phyloP scores from a whole-genome alignment of 2,329 filamentous ascomycete species.

The Colletotrichum cuscutae region DNA sequence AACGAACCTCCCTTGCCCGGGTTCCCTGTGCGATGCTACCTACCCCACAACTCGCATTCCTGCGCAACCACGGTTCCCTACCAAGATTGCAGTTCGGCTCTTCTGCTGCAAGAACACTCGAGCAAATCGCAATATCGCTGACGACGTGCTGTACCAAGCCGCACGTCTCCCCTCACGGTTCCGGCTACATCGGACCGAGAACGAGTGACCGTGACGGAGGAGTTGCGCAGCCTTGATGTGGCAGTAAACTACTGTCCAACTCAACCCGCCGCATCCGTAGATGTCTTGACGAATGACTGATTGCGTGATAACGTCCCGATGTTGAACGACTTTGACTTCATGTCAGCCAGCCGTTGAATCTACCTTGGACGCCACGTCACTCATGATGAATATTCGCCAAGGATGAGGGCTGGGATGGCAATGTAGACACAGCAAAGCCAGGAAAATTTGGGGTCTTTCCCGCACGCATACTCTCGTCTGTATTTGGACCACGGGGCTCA shows the following conservation, averaged over 20 bases:
- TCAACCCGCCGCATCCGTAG: background rate
- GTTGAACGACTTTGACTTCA: background rate
- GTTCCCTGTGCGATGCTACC: slow-evolving; percentile 21
- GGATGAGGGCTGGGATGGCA: background rate
- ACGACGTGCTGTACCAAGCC: background rate
- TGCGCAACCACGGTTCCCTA: slow-evolving; percentile 8
- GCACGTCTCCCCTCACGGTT: background rate
- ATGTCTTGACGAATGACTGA: background rate
- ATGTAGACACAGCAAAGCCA: background rate
- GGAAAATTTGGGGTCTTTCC: background rate
- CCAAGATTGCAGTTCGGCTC: background rate
- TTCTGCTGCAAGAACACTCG: background rate
- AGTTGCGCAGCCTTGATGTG: background rate
- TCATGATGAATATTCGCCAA: background rate
- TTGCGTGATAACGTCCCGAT: background rate
- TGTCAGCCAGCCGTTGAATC: background rate
- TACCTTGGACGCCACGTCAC: slow-evolving; percentile 1
- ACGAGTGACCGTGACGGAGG: background rate
- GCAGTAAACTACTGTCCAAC: background rate
- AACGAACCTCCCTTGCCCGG: slow-evolving; percentile 10
- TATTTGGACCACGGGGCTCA: background rate
- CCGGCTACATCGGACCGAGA: background rate
- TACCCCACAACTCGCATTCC: slow-evolving; percentile 29
- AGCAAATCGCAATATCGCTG: background rate
- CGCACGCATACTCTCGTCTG: background rate